A percentile compares a stretch with the other conserved stretches of the same genome.
Evolutionary conservation across 306 rosid species (phyloP).

Genomic region (Casuarina glauca): DNA sequence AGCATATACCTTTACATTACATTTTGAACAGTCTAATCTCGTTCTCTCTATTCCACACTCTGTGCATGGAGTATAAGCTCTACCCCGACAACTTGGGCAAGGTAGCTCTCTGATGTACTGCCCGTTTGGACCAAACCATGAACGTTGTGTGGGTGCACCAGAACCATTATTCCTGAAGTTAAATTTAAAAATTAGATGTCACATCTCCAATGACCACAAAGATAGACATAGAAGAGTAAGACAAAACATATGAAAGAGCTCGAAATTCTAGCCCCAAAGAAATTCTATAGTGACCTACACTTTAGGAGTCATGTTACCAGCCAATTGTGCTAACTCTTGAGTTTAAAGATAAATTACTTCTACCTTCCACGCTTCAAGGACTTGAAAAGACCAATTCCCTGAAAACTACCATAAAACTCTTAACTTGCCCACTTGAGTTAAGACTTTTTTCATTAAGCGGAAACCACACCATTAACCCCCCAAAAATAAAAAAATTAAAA

Average conservation of each 20-base stretch:
- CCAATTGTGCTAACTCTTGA: too few species aligned
- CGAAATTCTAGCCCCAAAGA: neutral
- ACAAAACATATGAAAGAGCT: too few species aligned
- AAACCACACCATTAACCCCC: too few species aligned
- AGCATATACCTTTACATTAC: constrained; percentile 71
- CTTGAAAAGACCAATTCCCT: too few species aligned
- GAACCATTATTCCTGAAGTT: constrained; percentile 54
- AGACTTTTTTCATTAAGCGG: too few species aligned
- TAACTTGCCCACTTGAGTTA: too few species aligned
- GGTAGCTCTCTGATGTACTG: constrained; percentile 91
- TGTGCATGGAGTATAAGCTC: constrained; percentile 89
- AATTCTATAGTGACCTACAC: neutral
- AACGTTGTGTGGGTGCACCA: constrained; percentile 50
- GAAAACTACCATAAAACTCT: too few species aligned
- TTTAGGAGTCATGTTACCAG: too few species aligned
- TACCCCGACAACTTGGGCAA: constrained; percentile 93
- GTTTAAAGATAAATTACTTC: too few species aligned
- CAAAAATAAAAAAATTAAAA: neutral
- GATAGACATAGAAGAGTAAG: too few species aligned
- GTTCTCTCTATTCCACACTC: constrained; percentile 92
- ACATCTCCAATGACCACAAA: too few species aligned
- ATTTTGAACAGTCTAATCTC: constrained; percentile 74
- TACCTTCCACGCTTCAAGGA: too few species aligned
- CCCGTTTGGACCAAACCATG: constrained; percentile 94
- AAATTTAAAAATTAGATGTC: constrained; percentile 4